Evolutionary conservation across 2,329 filamentous ascomycete genomes (phyloP), one percentile per base, ranked within the genome.

Genomic region (Fusarium albidum): DNA sequence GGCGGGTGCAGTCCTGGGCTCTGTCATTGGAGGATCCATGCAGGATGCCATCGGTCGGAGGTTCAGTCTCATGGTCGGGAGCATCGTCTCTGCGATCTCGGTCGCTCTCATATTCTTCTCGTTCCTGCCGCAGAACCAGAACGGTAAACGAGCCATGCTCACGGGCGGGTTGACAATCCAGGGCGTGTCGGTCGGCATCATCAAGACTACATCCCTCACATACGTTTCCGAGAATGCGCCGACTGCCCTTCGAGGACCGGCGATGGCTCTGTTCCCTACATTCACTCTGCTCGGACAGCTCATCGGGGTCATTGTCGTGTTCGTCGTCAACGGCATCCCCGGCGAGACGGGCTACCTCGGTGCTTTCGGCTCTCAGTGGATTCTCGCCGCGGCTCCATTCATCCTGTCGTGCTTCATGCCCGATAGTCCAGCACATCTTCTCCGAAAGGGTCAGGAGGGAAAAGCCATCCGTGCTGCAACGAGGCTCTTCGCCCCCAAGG

Each of bases 191-290:
- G 63, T 70, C 2, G 67, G 67, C 9, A 46, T 64, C 2, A 58
- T 69, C 28, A 66, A 61, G n/a, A 61, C 64, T 1, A 65, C 61
- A 1, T 62, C 59, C 17, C 52, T 68, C 9, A 69, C 68, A 1
- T 69, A 95, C 49, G 61, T 70, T 1, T 70, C 69, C 0, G 68
- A 70, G 18, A 70, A 65, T 9, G 56, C 68, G 0, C 68, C 69
- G 1, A 68, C 65, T 0, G 57, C 68, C 0, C 40, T 70, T 0
- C 65, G 69, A 1, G 68, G 61, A 7, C 55, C 68, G 1, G 64
- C 63, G 0, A 69, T 70, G 66, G 68, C 61, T 1, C n/a, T 71
- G 2, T 63, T 70, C 2, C 68, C 68, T 1, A 67, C 61, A 0
- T 67, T 66, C 0, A 71, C 64, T 2, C 41, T 71, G 0, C 18